phyloP scores from a whole-genome alignment of 1,284 basidiomycete genomes.

The Boletus semigastroideus region DNA sequence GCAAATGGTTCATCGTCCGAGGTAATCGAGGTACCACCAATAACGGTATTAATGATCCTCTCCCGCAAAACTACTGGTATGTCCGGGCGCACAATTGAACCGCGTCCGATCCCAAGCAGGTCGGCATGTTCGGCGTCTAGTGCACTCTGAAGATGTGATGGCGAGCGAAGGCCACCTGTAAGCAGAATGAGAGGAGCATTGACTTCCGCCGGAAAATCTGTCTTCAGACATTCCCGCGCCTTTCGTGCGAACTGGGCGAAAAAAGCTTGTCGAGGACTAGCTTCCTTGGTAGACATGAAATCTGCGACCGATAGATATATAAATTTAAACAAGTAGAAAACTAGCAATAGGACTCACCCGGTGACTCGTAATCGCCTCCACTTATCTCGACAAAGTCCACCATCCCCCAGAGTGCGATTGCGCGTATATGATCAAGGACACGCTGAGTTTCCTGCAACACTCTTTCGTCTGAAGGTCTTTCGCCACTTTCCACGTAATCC shows the following conservation, averaged over 20 bases:
- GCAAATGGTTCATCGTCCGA: slow-evolving; percentile 36
- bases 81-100: slow-evolving; percentile 62
- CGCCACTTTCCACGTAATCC: slow-evolving; percentile 68
- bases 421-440: slow-evolving; percentile 62
- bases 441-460: slow-evolving; percentile 35
- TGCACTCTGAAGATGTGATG: slow-evolving; percentile 56
- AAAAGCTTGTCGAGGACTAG: slow-evolving; percentile 50
- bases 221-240: slow-evolving; percentile 47
- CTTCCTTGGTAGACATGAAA: slow-evolving; percentile 36
- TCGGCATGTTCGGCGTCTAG: slow-evolving; percentile 59
- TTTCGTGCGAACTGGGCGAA: slow-evolving; percentile 60
- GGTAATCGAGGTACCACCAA: slow-evolving; percentile 13
- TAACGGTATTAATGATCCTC: slow-evolving; percentile 13
- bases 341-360: slow-evolving; percentile 44
- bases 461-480: slow-evolving; percentile 33
- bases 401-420: slow-evolving; percentile 61
- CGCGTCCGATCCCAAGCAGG: slow-evolving; percentile 76
- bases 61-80: slow-evolving; percentile 47
- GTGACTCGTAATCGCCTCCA: slow-evolving; percentile 84
- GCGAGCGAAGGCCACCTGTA: slow-evolving; percentile 77
- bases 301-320: slow-evolving; percentile 29
- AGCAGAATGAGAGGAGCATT: slow-evolving; percentile 65
- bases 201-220: slow-evolving; percentile 31
- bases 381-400: slow-evolving; percentile 87
- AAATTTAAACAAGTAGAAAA: not conserved